A percentile compares a stretch with the other conserved stretches of the same genome.
These are phyloP conservation scores for Kalmanozyma brasiliensis DNA, from an alignment of 1,284 basidiomycete genomes.

Conservation along the genomic window DNA sequence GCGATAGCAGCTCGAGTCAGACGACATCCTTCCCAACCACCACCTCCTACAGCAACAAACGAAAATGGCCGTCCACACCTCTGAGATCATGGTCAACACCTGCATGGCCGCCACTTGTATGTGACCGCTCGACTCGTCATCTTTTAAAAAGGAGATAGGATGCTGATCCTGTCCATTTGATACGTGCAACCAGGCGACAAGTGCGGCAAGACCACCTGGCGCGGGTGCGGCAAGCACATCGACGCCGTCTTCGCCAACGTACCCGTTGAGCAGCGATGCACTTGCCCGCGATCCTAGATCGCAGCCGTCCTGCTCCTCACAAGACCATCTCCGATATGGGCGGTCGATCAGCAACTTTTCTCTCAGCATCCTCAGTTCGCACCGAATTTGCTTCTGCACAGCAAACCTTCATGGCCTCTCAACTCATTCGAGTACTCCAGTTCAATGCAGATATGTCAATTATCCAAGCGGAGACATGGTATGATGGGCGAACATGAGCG, in stretches of 20 bases:
- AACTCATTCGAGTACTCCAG: no score
- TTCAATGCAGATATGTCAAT: no score
- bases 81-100: constrained; percentile 31
- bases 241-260: constrained; percentile 46
- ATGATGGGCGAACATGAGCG: constrained; percentile 9
- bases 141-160: not conserved
- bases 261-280: constrained; percentile 41
- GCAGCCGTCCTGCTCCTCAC: not conserved
- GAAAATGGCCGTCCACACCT: constrained; percentile 22
- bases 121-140: not conserved
- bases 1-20: not conserved
- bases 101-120: constrained; percentile 52
- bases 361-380: not conserved
- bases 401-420: not conserved
- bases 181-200: constrained; percentile 35
- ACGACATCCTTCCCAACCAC: constrained; percentile 4
- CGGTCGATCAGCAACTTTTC: no score
- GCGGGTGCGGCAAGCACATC: constrained; percentile 49
- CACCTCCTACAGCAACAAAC: constrained; percentile 2
- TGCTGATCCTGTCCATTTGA: not conserved
- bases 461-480: no score
- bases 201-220: constrained; percentile 58
- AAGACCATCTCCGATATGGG: not conserved
- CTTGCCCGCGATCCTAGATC: constrained; percentile 46
- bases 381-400: no score